A percentile compares a stretch with the other conserved stretches of the same genome.
phyloP scores from a whole-genome alignment of 768 basidiomycete species.

The Lactarius psammicola region DNA sequence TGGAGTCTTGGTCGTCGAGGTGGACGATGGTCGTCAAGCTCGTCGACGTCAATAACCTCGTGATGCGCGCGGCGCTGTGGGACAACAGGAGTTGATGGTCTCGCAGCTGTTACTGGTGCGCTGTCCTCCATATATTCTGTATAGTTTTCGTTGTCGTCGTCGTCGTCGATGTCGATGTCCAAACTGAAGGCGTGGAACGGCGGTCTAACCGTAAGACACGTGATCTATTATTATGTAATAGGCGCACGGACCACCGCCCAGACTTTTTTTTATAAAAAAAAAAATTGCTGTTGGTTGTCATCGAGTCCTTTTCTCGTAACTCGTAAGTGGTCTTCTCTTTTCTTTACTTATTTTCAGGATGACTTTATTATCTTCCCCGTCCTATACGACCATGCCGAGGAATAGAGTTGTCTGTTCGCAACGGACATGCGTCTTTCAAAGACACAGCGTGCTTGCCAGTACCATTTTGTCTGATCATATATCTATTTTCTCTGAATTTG shows the following conservation, averaged over 20 bases:
- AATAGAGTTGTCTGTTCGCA: conserved; percentile 78
- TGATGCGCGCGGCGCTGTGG: conserved; percentile 26
- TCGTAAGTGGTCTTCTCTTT: neutral
- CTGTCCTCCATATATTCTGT: conserved; percentile 4
- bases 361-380: conserved; percentile 90
- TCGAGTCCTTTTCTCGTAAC: neutral
- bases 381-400: conserved; percentile 88
- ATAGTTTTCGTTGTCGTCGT: neutral
- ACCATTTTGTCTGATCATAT: conserved; percentile 73
- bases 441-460: conserved; percentile 82
- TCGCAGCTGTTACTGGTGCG: conserved; percentile 3
- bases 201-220: neutral
- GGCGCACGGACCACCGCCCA: conserved; percentile 22
- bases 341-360: conserved; percentile 40
- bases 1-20: conserved; percentile 20
- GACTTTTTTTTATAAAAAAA: neutral
- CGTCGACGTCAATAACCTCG: conserved; percentile 48
- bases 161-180: conserved; percentile 13
- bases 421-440: conserved; percentile 60
- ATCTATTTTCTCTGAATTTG: neutral
- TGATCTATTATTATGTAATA: conserved; percentile 10
- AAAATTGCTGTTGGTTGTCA: neutral
- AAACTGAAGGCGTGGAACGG: conserved; percentile 6
- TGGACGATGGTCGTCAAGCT: conserved; percentile 35
- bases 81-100: conserved; percentile 10